Evolutionary conservation across 116 monocot species (phyloP), one percentile per base, ranked within the genome.

Genomic region (Trichopus zeylanicus): DNA sequence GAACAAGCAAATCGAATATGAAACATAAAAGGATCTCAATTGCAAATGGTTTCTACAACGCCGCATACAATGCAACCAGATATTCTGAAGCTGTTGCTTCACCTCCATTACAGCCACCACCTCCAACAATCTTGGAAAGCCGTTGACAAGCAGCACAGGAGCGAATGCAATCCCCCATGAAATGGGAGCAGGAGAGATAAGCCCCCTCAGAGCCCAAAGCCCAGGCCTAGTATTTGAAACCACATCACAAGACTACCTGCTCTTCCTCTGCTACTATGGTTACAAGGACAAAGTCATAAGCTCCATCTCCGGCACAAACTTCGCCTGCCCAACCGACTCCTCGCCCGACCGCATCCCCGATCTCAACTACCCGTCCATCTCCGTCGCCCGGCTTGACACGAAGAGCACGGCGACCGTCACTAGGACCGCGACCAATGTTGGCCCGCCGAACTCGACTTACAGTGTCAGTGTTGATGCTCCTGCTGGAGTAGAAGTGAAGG

Each of bases 301-400:
- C 7, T 69, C 73, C 48, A 24, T 95, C 52, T 62, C 83, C n/a
- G 76, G 78, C 55, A 66, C 53, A 22, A 79, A 70, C 30, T 93
- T 93, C 67, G 72, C 67, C 56, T 94, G 93, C 70, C 71, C 85
- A 0, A 31, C 51, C 0, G 61, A 65, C 59, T 28, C 74, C 19
- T 65, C 71, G 5, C 62, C 75, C 19, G 70, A 79, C 30, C 77
- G 77, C 75, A 75, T 85, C 65, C 66, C 91, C 52, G 64, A 55
- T 62, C 39, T 94, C 75, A 94, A 94, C 70, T 94, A 94, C 64
- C 93, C 93, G 20, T 86, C 93, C 48, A 89, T 89, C 56, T 85
- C 93, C 47, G 53, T 94, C 9, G 74, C 75, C 16, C 71, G 53
- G 35, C 70, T 94, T 37, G 70, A 75, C 19, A 3, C 42, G 2